Evolutionary conservation across 495 filamentous ascomycete genomes (phyloP).

Genomic region (Penicillium diatomitis): DNA sequence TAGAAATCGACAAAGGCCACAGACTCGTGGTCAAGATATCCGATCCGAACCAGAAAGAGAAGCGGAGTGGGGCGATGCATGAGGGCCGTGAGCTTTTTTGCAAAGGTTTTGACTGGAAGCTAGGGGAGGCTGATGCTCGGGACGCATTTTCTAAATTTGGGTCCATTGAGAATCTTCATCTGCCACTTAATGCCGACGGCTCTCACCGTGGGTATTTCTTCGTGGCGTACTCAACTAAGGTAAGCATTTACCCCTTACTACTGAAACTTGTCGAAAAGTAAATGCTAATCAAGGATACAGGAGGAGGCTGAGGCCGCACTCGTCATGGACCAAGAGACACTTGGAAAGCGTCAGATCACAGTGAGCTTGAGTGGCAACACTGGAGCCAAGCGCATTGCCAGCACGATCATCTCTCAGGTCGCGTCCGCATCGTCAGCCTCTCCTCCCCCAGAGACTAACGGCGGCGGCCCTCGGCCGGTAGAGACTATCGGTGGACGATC

Average conservation of each 20-base stretch:
- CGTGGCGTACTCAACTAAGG: constrained; percentile 65
- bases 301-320: constrained; percentile 61
- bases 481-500: constrained; percentile 33
- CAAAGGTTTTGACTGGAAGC: constrained; percentile 57
- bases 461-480: constrained; percentile 12
- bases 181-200: constrained; percentile 56
- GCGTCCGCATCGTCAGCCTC: constrained; percentile 21
- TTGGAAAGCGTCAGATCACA: constrained; percentile 59
- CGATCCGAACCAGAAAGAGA: constrained; percentile 65
- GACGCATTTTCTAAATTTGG: constrained; percentile 68
- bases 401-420: constrained; percentile 32
- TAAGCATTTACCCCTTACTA: constrained; percentile 7
- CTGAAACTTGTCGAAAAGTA: not conserved
- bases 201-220: constrained; percentile 66
- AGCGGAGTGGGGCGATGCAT: constrained; percentile 68
- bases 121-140: constrained; percentile 57
- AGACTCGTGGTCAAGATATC: constrained; percentile 74
- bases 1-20: constrained; percentile 51
- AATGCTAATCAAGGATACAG: constrained; percentile 15
- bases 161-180: constrained; percentile 54
- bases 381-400: constrained; percentile 37
- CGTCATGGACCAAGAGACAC: constrained; percentile 60
- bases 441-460: constrained; percentile 30
- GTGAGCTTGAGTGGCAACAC: constrained; percentile 51
- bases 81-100: constrained; percentile 87